These are phyloP conservation scores for Thelephora ganbajun DNA, from an alignment of 768 basidiomycete species.

Conservation along the genomic window DNA sequence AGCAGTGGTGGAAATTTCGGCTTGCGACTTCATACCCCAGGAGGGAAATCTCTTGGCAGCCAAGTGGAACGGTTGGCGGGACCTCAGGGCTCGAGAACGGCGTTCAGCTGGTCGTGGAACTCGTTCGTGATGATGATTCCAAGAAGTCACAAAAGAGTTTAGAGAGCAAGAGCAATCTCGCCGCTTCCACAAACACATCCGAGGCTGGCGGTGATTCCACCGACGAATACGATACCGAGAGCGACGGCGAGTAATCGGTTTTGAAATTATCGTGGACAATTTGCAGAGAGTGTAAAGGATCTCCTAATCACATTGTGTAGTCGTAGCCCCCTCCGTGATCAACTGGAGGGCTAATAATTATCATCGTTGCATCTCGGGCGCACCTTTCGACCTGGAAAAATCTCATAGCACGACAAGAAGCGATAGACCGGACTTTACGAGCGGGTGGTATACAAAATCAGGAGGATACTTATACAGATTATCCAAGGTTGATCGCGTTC, in stretches of 20 bases:
- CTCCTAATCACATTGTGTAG: neutral
- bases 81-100: conserved; percentile 37
- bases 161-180: neutral
- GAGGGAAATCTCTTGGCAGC: conserved; percentile 38
- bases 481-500: conserved; percentile 6
- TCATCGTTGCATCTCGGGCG: too few species aligned
- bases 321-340: too few species aligned
- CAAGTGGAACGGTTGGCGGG: conserved; percentile 24
- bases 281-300: neutral
- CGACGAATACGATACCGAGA: conserved; percentile 46
- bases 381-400: too few species aligned
- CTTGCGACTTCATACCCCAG: conserved; percentile 61
- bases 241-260: conserved; percentile 18
- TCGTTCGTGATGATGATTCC: conserved; percentile 14
- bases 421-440: neutral
- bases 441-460: neutral
- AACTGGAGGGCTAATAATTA: too few species aligned
- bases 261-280: neutral
- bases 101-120: conserved; percentile 55
- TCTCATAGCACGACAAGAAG: neutral
- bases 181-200: too few species aligned
- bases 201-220: conserved; percentile 22
- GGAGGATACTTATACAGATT: neutral
- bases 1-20: conserved; percentile 63
- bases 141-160: conserved; percentile 6